Conservation (phyloP, 768 basidiomycete genomes). For the Auricularia cornea region DNA sequence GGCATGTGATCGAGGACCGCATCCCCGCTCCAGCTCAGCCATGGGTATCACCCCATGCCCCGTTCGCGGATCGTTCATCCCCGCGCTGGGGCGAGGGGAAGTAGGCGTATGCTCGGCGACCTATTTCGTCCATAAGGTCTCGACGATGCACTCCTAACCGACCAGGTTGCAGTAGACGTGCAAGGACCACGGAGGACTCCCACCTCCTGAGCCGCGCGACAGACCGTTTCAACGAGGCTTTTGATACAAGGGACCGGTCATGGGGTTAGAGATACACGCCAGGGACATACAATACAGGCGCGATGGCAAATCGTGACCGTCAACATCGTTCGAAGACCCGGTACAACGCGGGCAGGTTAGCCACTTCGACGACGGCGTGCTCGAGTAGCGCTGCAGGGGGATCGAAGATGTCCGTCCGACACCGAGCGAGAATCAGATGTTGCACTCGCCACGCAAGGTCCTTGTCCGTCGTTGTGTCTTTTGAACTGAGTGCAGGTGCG, state of each 20-base stretch:
- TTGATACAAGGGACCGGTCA: background rate
- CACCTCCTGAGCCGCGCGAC: too few species aligned
- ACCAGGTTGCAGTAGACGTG: too few species aligned
- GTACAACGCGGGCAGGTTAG: constrained; percentile 85
- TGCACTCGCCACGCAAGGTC: constrained; percentile 81
- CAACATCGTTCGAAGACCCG: constrained; percentile 91
- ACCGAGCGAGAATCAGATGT: constrained; percentile 81
- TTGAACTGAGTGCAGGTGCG: constrained; percentile 29
- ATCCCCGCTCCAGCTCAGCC: too few species aligned
- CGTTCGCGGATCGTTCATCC: too few species aligned
- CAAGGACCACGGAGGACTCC: too few species aligned
- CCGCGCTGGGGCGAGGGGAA: too few species aligned
- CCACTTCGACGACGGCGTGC: constrained; percentile 75
- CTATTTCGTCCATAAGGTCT: too few species aligned
- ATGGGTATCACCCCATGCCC: too few species aligned
- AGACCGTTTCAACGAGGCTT: too few species aligned
- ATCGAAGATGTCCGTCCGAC: constrained; percentile 62
- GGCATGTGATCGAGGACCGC: too few species aligned
- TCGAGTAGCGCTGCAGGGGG: constrained; percentile 61
- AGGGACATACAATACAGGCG: background rate
- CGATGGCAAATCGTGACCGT: background rate
- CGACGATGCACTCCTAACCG: too few species aligned
- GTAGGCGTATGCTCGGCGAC: too few species aligned
- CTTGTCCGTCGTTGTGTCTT: constrained; percentile 34
- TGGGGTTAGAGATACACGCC: background rate